Conservation (phyloP, 108 stramenopile species). For the Nitzschia inconspicua region DNA sequence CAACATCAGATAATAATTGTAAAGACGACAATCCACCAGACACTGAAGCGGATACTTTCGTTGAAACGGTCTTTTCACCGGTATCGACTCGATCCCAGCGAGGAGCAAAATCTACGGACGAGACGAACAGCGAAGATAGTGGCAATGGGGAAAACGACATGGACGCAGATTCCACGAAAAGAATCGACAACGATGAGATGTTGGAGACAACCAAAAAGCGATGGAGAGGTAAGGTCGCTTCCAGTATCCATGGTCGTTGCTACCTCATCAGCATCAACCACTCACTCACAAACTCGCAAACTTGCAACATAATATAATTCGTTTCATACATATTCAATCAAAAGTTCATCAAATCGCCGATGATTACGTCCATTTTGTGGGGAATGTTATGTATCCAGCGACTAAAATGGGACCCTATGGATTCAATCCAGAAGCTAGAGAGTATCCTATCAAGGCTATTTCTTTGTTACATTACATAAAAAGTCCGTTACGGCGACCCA, state of each 20-base stretch:
- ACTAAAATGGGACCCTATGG: slow-evolving; percentile 50
- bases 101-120: background rate
- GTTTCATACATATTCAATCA: too few relatives aligned
- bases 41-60: too few relatives aligned
- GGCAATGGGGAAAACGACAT: background rate
- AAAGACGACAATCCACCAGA: too few relatives aligned
- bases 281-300: too few relatives aligned
- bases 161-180: too few relatives aligned
- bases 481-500: slow-evolving; percentile 68
- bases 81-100: background rate
- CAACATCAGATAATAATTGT: too few relatives aligned
- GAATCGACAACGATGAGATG: too few relatives aligned
- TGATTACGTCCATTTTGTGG: slow-evolving; percentile 61
- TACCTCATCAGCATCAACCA: too few relatives aligned
- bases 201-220: too few relatives aligned
- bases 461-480: slow-evolving; percentile 58
- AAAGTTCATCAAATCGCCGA: slow-evolving; percentile 65
- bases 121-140: background rate
- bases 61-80: background rate
- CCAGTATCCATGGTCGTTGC: too few relatives aligned
- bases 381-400: slow-evolving; percentile 41
- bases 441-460: slow-evolving; percentile 55
- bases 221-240: too few relatives aligned
- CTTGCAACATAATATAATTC: too few relatives aligned
- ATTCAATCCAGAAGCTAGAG: slow-evolving; percentile 30